phyloP scores from a whole-genome alignment of 768 basidiomycete genomes.

The Mycena filopes region DNA sequence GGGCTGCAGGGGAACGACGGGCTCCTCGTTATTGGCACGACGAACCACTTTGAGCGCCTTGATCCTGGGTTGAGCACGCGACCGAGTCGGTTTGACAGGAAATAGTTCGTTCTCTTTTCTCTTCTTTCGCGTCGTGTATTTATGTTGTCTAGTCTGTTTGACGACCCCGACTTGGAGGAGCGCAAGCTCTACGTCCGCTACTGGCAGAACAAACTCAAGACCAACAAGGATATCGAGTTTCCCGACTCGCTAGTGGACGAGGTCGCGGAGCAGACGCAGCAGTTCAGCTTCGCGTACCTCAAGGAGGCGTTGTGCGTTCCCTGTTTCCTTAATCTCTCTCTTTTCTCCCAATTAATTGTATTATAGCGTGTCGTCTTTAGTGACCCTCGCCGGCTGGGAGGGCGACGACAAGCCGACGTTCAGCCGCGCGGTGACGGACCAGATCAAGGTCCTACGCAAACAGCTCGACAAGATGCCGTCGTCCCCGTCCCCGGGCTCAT shows the following conservation, averaged over 20 bases:
- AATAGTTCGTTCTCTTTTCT: conserved; percentile 58
- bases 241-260: conserved; percentile 71
- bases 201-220: conserved; percentile 81
- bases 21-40: conserved; percentile 79
- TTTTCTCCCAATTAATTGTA: conserved; percentile 2
- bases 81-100: conserved; percentile 88
- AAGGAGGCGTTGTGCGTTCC: conserved; percentile 87
- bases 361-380: conserved; percentile 76
- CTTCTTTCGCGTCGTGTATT: background rate
- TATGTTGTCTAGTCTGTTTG: conserved; percentile 70
- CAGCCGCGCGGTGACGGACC: conserved; percentile 57
- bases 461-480: conserved; percentile 62
- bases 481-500: background rate
- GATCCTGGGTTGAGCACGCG: conserved; percentile 81
- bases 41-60: conserved; percentile 85
- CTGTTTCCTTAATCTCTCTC: background rate
- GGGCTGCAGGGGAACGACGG: conserved; percentile 86
- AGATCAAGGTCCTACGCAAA: conserved; percentile 66
- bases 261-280: conserved; percentile 67
- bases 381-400: conserved; percentile 66
- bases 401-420: conserved; percentile 64
- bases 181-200: conserved; percentile 76
- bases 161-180: conserved; percentile 73
- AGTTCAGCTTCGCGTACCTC: conserved; percentile 88
- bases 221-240: conserved; percentile 72